Conservation (phyloP, 2,329 filamentous ascomycete genomes). For the Colletotrichum sp. region DNA sequence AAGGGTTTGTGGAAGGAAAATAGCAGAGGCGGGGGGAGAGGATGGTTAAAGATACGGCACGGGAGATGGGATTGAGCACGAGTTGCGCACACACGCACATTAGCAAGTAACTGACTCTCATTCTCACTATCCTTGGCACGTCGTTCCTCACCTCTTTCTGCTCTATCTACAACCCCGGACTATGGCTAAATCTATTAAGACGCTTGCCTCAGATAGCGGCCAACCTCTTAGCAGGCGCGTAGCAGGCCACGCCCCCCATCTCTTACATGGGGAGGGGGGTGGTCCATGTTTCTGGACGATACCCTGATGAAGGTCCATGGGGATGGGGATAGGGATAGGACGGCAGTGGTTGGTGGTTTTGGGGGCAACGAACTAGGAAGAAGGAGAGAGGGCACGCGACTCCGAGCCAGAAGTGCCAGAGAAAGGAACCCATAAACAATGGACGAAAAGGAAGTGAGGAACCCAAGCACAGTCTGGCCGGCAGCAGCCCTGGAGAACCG, state of each 20-base stretch:
- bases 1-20: background rate
- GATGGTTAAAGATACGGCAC: background rate
- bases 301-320: background rate
- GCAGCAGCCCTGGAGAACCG: background rate
- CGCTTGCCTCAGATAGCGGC: background rate
- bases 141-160: background rate
- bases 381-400: conserved; percentile 18
- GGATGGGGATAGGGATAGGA: background rate
- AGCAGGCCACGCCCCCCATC: conserved; percentile 3
- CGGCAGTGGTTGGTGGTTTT: background rate
- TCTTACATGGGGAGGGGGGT: background rate
- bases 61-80: background rate
- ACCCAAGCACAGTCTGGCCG: background rate
- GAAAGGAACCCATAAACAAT: background rate
- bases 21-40: background rate
- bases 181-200: background rate
- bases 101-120: conserved; percentile 6
- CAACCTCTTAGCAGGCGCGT: conserved; percentile 10
- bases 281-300: background rate
- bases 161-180: conserved; percentile 11
- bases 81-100: background rate
- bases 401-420: conserved; percentile 4
- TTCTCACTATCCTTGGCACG: conserved; percentile 7
- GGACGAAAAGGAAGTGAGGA: background rate
- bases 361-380: background rate